Evolutionary conservation across 2,329 filamentous ascomycete species (phyloP), one percentile per base, ranked within the genome.

Genomic region (Talaromyces albobiverticillius): DNA sequence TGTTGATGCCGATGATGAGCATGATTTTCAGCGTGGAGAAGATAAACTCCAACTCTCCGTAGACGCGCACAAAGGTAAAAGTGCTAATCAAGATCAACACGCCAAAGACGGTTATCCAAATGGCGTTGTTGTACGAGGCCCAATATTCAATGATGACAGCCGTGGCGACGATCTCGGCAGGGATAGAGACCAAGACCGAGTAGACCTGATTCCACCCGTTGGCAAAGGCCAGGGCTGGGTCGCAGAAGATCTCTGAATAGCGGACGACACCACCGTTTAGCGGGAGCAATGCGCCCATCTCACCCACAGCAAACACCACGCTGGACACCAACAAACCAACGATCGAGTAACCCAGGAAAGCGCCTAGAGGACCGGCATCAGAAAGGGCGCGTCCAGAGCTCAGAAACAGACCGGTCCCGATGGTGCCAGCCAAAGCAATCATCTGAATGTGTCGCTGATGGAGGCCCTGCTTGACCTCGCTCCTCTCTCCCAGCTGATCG

Each of bases 61-160:
- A 81, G 60, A 74, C 76, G 4, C 67, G 64, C 2, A 81, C 78
- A 2, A 76, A 75, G 2, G 80, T 63, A 29, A 73, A 67, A 56
- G 80, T 79, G 20, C 80, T 63, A 6, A 65, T 68, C 22, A 80
- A 65, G 45, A 88, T 81, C 18, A 88, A 74, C 3, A 83, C 68
- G 56, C 88, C 77, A 57, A 84, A 72, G 57, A 84, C 80, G 3
- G 81, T 80, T 50, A 79, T 78, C 76, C 76, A 79, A 4, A 80
- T 57, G 1, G 60, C 72, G 1, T 78, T 74, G 60, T 76, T 79
- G 53, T 82, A 76, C 3, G 79, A 79, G 42, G 75, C 69, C 72
- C 71, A 76, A 32, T 69, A 71, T 13, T 62, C 26, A 16, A 64
- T 55, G 8, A 65, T 36, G 2, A 71, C 61, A 5, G 68, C 63